Evolutionary conservation across 1,139 yeast species (phyloP), one percentile per base, ranked within the genome.

Genomic region (Blastobotrys aristatus): DNA sequence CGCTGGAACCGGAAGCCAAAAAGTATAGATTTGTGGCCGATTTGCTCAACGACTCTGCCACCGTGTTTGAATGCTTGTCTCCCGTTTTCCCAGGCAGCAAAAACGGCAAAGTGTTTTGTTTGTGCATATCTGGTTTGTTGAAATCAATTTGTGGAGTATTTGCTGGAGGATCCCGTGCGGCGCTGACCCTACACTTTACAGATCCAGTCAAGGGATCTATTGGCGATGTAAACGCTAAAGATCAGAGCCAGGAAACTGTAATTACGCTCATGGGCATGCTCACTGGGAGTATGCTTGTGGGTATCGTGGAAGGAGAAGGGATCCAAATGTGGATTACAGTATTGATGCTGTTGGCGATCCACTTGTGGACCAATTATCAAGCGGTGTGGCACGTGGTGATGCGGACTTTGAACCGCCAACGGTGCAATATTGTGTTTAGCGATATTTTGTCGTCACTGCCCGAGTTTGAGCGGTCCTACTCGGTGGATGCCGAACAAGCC

Each of bases 151-250:
- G 71, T 48, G 70, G 70, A 5, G 71, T 67, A 29, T 61, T 67
- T 66, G 72, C 69, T 7, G 67, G 67, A 14, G 69, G 71, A 6
- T 63, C 69, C 6, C 52, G 68, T 22, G 70, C 72, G 4, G 72
- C 72, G 2, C 57, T 67, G 46, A 66, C 71, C 7, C 67, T 62
- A 54, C 71, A 67, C 48, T 67, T 67, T 47, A 68, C 72, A 2
- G 60, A 63, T 45, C 63, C 69, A 2, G 55, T 49, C 33, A 50
- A 54, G 24, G 70, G 70, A 13, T 59, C 65, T 22, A 62, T 67
- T 29, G 66, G 67, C 13, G 70, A 66, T 49, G 71, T 67, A 20
- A 65, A 63, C 45, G 72, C 71, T 13, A 67, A 67, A 48, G 71
- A 67, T 44, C 67, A 66, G 49, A 61, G 67, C 10, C 71, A 67